Evolutionary conservation across 2,329 filamentous ascomycete species (phyloP).

Genomic region (Cercospora sp.): DNA sequence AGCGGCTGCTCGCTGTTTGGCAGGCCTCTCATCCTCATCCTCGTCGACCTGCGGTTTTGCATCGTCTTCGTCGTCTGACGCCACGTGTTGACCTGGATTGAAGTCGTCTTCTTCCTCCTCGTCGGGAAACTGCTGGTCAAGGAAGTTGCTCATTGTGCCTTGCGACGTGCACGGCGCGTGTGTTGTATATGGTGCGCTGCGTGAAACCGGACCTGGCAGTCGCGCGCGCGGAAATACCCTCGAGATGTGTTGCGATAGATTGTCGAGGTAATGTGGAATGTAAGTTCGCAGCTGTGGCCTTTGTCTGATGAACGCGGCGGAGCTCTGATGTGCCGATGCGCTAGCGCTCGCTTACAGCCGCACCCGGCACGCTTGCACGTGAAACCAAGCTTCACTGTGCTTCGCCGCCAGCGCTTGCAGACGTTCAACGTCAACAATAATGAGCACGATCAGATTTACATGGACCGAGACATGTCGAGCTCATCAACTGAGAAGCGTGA

Average conservation of each 20-base stretch:
- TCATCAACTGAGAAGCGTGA: neutral
- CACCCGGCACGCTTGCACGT: slow-evolving; percentile 2
- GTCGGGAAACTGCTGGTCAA: slow-evolving; percentile 55
- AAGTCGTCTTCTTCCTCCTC: slow-evolving; percentile 83
- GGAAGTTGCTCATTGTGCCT: slow-evolving; percentile 42
- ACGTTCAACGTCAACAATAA: neutral
- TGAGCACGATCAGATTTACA: neutral
- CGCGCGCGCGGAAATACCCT: neutral
- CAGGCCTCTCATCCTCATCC: slow-evolving; percentile 36
- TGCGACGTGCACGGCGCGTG: neutral
- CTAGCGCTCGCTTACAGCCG: slow-evolving; percentile 1
- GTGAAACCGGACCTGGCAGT: neutral
- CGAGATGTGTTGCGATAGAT: neutral
- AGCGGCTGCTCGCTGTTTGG: slow-evolving; percentile 28
- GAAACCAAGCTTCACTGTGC: neutral
- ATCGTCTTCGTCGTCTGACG: slow-evolving; percentile 67
- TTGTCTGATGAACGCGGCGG: slow-evolving; percentile 3
- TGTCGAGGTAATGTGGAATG: neutral
- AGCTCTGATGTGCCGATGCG: neutral
- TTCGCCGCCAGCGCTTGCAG: neutral
- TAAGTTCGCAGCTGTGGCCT: neutral
- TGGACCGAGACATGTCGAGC: neutral
- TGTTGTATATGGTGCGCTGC: neutral
- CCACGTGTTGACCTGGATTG: slow-evolving; percentile 74
- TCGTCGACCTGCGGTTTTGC: slow-evolving; percentile 38